These are phyloP conservation scores for Cyclocybe cylindracea DNA, from an alignment of 768 basidiomycete genomes.

Conservation along the genomic window DNA sequence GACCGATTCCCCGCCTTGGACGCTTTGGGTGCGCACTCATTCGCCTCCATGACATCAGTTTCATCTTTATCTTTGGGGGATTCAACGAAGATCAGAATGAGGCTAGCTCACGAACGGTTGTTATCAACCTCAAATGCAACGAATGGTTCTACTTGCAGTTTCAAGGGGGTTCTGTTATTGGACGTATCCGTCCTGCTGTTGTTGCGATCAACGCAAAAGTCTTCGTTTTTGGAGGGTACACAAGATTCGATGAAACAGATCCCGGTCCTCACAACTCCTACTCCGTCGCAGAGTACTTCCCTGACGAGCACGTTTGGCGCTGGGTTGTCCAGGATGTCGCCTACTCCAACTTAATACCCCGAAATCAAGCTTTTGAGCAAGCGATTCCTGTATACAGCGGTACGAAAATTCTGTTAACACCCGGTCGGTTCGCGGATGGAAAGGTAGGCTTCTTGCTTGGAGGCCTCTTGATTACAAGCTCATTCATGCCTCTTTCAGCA, in stretches of 20 bases:
- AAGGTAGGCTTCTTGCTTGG: neutral
- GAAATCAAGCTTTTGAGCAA: conserved; percentile 7
- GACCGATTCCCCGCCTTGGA: conserved; percentile 16
- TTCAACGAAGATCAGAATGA: conserved; percentile 5
- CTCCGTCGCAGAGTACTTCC: conserved; percentile 16
- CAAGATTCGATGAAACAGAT: conserved; percentile 5
- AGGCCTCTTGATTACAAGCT: neutral
- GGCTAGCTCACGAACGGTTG: conserved; percentile 13
- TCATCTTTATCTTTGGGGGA: conserved; percentile 31
- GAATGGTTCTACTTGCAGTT: conserved; percentile 26
- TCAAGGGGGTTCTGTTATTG: conserved; percentile 12
- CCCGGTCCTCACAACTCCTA: conserved; percentile 13
- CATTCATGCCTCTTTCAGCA: neutral
- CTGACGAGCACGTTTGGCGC: conserved; percentile 12
- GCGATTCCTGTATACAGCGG: conserved; percentile 22
- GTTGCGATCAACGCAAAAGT: conserved; percentile 19
- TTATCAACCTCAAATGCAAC: conserved; percentile 16
- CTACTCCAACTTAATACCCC: conserved; percentile 12
- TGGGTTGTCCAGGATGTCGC: conserved; percentile 19
- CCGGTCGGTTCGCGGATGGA: conserved; percentile 12
- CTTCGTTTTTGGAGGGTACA: conserved; percentile 28
- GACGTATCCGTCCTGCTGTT: conserved; percentile 22
- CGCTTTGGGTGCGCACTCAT: conserved; percentile 18
- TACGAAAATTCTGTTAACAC: conserved; percentile 24
- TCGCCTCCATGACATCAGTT: conserved; percentile 13